Base-by-base conservation (phyloP, 129 eudicot genomes). In the Logfia minima region DNA sequence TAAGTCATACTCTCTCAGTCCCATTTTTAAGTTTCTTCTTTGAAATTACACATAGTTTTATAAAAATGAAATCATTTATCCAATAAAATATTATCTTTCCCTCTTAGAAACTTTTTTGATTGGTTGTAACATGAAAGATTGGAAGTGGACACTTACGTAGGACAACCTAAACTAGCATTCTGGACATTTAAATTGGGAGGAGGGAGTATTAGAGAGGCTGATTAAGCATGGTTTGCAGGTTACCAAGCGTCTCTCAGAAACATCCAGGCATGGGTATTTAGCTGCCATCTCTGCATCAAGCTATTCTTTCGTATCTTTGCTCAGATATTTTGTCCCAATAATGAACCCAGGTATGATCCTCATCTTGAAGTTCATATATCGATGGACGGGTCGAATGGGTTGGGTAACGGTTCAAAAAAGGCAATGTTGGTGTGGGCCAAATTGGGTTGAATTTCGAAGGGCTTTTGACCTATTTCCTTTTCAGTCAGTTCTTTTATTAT, bases 241-340 rank as follows among this genome's bases (percentile, higher is more conserved):
- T 29, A 64, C 22, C 9, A 64, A 64, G 21, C 11, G 22, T 6
- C 69, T 64, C 43, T 1, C 4, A 5, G 39, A 64, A 17, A 64
- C 69, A 64, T 64, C 69, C 23, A 29, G 69, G 37, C 3, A 28
- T 6, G 69, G 69, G 22, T 64, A 64, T 29, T 18, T 64, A 5
- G 41, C 43, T 31, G 69, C 69, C 69, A 64, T 64, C 69, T 21
- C 69, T 21, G 69, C 69, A 16, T 64, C 69, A 29, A 64, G 43
- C 69, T 64, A 64, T 29, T 64, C 69, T 64, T 64, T 64, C 37
- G 21, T 64, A 64, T 64, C 69, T 64, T 29, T 64, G 69, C 41
- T 29, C 39, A 31, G 21, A 16, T 9, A 64, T 64, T 64, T 64
- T 64, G 35, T 64, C 69, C 69, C 69, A 13, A 29, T 64, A 18